phyloP scores from a whole-genome alignment of 2,329 filamentous ascomycete genomes.

The Colletotrichum falcatum region DNA sequence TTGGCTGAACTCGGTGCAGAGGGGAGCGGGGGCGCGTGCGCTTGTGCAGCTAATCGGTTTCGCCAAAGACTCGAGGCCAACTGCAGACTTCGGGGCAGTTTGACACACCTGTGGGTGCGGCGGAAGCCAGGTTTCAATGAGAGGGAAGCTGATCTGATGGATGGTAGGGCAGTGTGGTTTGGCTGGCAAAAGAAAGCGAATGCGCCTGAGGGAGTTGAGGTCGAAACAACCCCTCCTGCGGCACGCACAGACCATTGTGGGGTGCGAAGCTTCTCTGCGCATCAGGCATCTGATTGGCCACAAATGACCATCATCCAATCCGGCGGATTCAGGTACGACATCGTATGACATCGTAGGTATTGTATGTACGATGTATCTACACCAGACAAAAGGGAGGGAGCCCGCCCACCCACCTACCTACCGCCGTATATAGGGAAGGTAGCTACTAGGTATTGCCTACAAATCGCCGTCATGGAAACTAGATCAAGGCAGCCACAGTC shows the following conservation, averaged over 20 bases:
- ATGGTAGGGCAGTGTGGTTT: conserved; percentile 8
- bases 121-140: conserved; percentile 17
- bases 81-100: conserved; percentile 34
- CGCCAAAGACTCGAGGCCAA: conserved; percentile 11
- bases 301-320: conserved; percentile 12
- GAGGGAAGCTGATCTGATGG: neutral
- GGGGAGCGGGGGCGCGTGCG: conserved; percentile 1
- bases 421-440: too few relatives aligned
- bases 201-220: conserved; percentile 23
- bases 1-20: conserved; percentile 4
- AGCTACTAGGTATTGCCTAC: too few relatives aligned
- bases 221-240: conserved; percentile 37
- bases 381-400: conserved; percentile 3
- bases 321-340: conserved; percentile 19
- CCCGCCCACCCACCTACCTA: neutral
- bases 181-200: conserved; percentile 24
- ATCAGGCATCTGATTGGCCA: conserved; percentile 11
- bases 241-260: conserved; percentile 30
- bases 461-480: neutral
- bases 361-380: too few relatives aligned
- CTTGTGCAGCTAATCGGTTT: conserved; percentile 13
- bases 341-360: too few relatives aligned
- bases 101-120: neutral
- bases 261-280: conserved; percentile 19
- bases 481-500: neutral